Base-by-base conservation (phyloP, 1,139 yeast species). In the Debaryomyces psychrophilus region DNA sequence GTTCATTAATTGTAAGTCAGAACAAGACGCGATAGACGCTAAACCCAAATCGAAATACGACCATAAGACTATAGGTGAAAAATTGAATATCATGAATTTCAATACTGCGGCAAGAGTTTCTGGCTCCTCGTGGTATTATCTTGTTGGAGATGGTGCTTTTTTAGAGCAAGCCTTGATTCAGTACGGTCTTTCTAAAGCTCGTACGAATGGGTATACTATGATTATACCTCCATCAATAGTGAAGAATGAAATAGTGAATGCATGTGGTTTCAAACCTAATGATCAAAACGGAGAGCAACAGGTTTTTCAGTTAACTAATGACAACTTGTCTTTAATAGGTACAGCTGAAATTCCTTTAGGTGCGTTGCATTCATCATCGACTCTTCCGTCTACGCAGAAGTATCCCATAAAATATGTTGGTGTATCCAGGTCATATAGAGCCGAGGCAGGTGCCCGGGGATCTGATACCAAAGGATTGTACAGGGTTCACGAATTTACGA, bases 371-470 rank as follows among this genome's bases (percentile, higher is more conserved):
- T 65, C 73, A 1, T 66, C 71, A 2, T 51, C 62, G 14, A 50
- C 49, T 5, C 60, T 69, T 31, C 58, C 58, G 14, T 43, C 55
- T 4, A 46, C 51, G 2, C 61, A 54, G 31, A 66, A 67, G 0
- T 58, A 76, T 9, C 90, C 95, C 0, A 55, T 70, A 12, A 82
- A 79, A 56, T 77, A 81, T 41, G 96, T 85, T 8, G 99, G 98
- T 0, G 77, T 90, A 1, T 87, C 96, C 41, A 75, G 98, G 54
- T 83, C 96, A 50, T 95, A 84, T 61, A 76, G 99, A 52, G 97
- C 98, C 0, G 99, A 95, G 63, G 99, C 99, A 0, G 99, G 99
- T 1, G 95, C 99, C 1, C 79, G 97, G 49, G 99, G 99, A 1
- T 81, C 81, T 54, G 97, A 90, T 54, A 90, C 98, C 0, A 83